A percentile compares a stretch with the other conserved stretches of the same genome.
Conservation (phyloP, 257 asterid genomes). For the Voacanga thouarsii region DNA sequence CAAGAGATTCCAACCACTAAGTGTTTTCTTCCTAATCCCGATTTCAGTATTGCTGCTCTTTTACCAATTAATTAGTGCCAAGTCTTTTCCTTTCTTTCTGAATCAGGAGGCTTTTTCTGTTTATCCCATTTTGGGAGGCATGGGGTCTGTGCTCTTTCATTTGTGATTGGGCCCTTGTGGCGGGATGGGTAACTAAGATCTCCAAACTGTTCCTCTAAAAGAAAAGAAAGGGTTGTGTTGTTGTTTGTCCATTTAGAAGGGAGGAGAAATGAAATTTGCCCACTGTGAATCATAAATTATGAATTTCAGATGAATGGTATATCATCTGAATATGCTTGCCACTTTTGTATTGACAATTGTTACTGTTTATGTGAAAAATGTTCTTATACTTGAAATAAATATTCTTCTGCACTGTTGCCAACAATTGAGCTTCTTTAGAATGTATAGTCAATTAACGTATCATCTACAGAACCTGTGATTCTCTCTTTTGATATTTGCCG, state of each 20-base stretch:
- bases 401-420: neutral
- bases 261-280: neutral
- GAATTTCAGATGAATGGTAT: neutral
- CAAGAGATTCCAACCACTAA: neutral
- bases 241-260: neutral
- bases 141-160: too few relatives aligned
- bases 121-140: too few relatives aligned
- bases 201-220: conserved; percentile 5
- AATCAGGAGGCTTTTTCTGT: neutral
- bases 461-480: neutral
- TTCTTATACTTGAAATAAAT: neutral
- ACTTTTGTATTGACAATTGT: neutral
- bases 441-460: neutral
- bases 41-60: neutral
- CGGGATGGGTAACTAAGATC: too few relatives aligned
- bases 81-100: neutral
- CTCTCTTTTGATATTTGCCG: neutral
- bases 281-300: neutral
- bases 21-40: neutral
- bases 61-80: neutral
- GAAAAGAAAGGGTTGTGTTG: neutral
- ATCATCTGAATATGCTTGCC: neutral
- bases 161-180: too few relatives aligned
- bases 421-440: neutral
- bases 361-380: neutral